A percentile compares a stretch with the other conserved stretches of the same genome.
Conservation (phyloP, 129 eudicot species). For the Lactuca sativa region DNA sequence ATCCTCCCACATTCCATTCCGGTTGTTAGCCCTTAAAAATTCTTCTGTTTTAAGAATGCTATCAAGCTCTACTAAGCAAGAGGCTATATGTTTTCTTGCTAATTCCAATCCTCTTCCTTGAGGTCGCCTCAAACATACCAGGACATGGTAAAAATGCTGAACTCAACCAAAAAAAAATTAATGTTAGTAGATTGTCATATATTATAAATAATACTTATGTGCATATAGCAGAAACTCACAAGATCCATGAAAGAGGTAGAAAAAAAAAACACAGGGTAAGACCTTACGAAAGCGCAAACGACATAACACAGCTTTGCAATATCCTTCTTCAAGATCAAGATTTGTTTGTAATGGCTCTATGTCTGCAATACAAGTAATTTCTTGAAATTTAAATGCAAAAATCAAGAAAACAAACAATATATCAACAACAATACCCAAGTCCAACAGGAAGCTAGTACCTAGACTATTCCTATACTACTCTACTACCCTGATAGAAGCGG, state of each 20-base stretch:
- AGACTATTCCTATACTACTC: too few relatives aligned
- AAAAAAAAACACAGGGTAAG: constrained; percentile 67
- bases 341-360: constrained; percentile 78
- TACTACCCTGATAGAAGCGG: too few relatives aligned
- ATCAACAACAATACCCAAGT: too few relatives aligned
- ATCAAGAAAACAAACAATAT: neutral
- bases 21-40: constrained; percentile 52
- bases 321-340: constrained; percentile 88
- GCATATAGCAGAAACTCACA: neutral
- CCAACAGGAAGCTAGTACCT: too few relatives aligned
- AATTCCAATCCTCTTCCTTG: constrained; percentile 96
- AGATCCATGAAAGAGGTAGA: constrained; percentile 3
- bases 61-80: constrained; percentile 75
- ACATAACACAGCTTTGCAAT: constrained; percentile 87
- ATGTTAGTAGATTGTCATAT: constrained; percentile 21
- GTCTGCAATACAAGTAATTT: constrained; percentile 52
- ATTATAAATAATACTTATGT: neutral
- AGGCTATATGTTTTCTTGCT: constrained; percentile 77
- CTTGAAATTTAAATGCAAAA: constrained; percentile 9
- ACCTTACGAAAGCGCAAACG: constrained; percentile 99
- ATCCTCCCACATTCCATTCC: constrained; percentile 41
- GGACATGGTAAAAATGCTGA: constrained; percentile 89
- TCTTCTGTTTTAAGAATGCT: constrained; percentile 64
- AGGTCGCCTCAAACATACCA: constrained; percentile 69
- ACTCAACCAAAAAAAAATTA: constrained; percentile 21